These are phyloP conservation scores for Agrocybe chaxingu DNA, from an alignment of 768 basidiomycete genomes.

Conservation along the genomic window DNA sequence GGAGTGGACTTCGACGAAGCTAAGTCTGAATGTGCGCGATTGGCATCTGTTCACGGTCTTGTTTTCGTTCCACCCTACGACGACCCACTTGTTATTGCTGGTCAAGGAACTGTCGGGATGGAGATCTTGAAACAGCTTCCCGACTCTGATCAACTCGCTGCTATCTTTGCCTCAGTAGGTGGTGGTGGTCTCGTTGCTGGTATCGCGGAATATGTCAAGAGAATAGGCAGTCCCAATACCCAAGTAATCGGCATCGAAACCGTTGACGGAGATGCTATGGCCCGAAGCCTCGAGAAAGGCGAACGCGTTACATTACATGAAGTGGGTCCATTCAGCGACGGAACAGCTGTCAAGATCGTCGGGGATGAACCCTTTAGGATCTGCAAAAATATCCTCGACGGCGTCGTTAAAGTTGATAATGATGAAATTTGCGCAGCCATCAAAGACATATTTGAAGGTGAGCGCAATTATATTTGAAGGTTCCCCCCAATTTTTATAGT, in stretches of 20 bases:
- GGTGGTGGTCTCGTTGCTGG: slow-evolving; percentile 95
- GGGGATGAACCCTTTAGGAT: slow-evolving; percentile 94
- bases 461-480: slow-evolving; percentile 8
- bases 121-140: slow-evolving; percentile 91
- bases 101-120: slow-evolving; percentile 93
- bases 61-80: slow-evolving; percentile 96
- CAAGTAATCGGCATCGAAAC: slow-evolving; percentile 93
- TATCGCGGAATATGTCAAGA: slow-evolving; percentile 87
- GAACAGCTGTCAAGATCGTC: slow-evolving; percentile 94
- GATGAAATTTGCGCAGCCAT: slow-evolving; percentile 98
- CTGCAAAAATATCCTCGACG: slow-evolving; percentile 81
- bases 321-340: slow-evolving; percentile 96
- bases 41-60: slow-evolving; percentile 73
- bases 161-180: slow-evolving; percentile 87
- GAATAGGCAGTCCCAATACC: slow-evolving; percentile 82
- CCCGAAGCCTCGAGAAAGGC: slow-evolving; percentile 73
- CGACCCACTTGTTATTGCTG: slow-evolving; percentile 94
- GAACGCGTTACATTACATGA: slow-evolving; percentile 81
- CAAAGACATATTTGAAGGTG: slow-evolving; percentile 98
- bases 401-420: slow-evolving; percentile 81
- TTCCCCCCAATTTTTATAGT: slow-evolving; percentile 1
- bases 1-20: slow-evolving; percentile 95
- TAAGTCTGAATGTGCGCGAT: slow-evolving; percentile 87
- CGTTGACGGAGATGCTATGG: slow-evolving; percentile 92
- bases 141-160: slow-evolving; percentile 73